phyloP scores from a whole-genome alignment of 2,329 filamentous ascomycete genomes.

The Stagonosporopsis rhizophila region DNA sequence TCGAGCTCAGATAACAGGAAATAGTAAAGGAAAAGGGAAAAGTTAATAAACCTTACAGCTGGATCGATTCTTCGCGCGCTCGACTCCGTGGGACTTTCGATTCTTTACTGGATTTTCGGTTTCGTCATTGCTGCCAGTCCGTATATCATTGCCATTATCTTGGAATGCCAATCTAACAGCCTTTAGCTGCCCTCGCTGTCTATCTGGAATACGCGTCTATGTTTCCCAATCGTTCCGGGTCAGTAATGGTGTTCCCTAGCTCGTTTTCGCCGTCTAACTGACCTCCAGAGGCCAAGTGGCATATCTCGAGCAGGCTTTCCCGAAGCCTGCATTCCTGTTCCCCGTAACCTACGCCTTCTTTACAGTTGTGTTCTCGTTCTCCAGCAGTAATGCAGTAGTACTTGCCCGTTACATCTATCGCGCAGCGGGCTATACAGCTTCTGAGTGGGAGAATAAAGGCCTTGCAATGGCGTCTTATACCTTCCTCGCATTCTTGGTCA shows the following conservation, averaged over 20 bases:
- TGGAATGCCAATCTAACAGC: not conserved
- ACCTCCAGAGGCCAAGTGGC: constrained; percentile 28
- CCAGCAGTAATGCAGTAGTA: constrained; percentile 41
- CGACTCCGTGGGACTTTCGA: constrained; percentile 35
- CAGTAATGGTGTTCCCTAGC: not conserved
- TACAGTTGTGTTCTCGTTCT: constrained; percentile 39
- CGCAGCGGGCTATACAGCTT: constrained; percentile 32
- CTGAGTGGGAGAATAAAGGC: constrained; percentile 40
- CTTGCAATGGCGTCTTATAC: constrained; percentile 38
- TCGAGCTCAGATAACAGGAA: not conserved
- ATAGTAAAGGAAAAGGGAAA: not conserved
- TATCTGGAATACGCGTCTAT: constrained; percentile 39
- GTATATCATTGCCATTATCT: not conserved
- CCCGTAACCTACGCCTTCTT: constrained; percentile 41
- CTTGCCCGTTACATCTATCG: constrained; percentile 42
- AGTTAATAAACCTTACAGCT: constrained; percentile 21
- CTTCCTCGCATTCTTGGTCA: constrained; percentile 29
- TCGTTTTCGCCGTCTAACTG: not conserved
- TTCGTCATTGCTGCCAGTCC: constrained; percentile 36
- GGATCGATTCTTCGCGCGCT: constrained; percentile 34
- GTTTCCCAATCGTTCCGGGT: constrained; percentile 39
- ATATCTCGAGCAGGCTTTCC: constrained; percentile 43
- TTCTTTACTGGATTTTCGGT: constrained; percentile 41
- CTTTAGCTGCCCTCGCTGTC: constrained; percentile 32
- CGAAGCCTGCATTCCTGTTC: constrained; percentile 38